Conservation (phyloP, 305 asterid genomes). For the Solanum hybrid region DNA sequence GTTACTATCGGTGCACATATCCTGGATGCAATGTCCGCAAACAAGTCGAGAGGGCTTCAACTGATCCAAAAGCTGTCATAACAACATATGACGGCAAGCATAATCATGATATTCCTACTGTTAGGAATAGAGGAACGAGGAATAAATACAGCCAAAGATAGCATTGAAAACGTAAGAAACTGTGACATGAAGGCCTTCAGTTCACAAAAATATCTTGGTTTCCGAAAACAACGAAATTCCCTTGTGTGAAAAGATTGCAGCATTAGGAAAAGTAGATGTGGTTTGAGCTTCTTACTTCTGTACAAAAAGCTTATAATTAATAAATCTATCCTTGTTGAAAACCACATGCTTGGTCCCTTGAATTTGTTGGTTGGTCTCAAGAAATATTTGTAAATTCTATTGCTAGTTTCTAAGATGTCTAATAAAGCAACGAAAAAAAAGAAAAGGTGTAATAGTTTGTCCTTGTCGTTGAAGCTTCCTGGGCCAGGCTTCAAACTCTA, state of each 20-base stretch:
- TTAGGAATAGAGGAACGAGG: conserved; percentile 10
- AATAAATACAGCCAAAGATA: conserved; percentile 14
- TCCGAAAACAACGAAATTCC: conserved; percentile 27
- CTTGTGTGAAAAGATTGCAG: conserved; percentile 40
- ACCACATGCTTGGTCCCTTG: neutral
- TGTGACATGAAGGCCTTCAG: conserved; percentile 15
- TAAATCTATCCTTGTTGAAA: neutral
- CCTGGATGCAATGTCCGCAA: conserved; percentile 91
- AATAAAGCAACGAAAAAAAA: neutral
- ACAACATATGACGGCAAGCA: conserved; percentile 95
- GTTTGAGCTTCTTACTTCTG: neutral
- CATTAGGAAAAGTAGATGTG: neutral
- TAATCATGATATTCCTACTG: conserved; percentile 64
- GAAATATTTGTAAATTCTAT: neutral
- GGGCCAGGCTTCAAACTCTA: neutral
- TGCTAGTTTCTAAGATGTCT: neutral
- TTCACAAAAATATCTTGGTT: conserved; percentile 25
- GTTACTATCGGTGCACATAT: conserved; percentile 83
- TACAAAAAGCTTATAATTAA: neutral
- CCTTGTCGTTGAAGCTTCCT: neutral
- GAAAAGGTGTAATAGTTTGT: neutral
- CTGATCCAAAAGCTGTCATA: conserved; percentile 71
- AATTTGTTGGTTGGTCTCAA: neutral
- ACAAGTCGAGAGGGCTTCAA: conserved; percentile 86
- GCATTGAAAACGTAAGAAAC: neutral